Conservation (phyloP, 257 asterid genomes). For the Buddleja alternifolia region DNA sequence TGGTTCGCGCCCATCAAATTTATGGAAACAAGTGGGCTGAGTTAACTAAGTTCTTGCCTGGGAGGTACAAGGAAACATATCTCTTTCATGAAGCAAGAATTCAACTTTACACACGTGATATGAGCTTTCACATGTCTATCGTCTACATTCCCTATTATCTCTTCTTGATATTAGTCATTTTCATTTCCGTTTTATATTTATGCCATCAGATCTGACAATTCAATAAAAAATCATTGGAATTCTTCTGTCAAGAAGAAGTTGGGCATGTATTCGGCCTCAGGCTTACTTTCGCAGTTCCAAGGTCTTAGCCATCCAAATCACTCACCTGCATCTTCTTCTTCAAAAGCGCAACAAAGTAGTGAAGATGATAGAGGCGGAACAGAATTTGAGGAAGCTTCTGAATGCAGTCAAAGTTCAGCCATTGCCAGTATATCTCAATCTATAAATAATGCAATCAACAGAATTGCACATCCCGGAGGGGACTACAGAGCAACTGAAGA, state of each 20-base stretch:
- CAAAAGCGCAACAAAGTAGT: conserved; percentile 64
- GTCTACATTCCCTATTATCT: conserved; percentile 22
- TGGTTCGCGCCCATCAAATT: conserved; percentile 81
- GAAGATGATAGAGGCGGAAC: conserved; percentile 59
- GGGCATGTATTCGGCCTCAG: conserved; percentile 82
- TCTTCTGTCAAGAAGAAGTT: conserved; percentile 92
- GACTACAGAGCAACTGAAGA: conserved; percentile 43
- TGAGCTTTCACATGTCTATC: conserved; percentile 23
- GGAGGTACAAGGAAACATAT: conserved; percentile 58
- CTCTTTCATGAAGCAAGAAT: conserved; percentile 23
- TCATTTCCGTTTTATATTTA: conserved; percentile 29
- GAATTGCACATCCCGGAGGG: conserved; percentile 41
- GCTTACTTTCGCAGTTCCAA: conserved; percentile 72
- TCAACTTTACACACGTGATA: conserved; percentile 17
- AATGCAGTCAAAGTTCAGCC: conserved; percentile 69
- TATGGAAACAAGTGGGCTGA: conserved; percentile 98
- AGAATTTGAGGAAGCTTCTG: conserved; percentile 71
- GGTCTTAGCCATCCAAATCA: conserved; percentile 52
- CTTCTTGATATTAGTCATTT: conserved; percentile 24
- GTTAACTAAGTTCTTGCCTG: conserved; percentile 85
- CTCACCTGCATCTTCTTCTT: conserved; percentile 55
- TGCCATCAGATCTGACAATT: conserved; percentile 81
- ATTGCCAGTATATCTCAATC: conserved; percentile 52
- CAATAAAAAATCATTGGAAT: conserved; percentile 96
- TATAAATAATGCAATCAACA: conserved; percentile 42